phyloP scores from a whole-genome alignment of 1,139 yeast genomes.

The Pneumocystis canis region DNA sequence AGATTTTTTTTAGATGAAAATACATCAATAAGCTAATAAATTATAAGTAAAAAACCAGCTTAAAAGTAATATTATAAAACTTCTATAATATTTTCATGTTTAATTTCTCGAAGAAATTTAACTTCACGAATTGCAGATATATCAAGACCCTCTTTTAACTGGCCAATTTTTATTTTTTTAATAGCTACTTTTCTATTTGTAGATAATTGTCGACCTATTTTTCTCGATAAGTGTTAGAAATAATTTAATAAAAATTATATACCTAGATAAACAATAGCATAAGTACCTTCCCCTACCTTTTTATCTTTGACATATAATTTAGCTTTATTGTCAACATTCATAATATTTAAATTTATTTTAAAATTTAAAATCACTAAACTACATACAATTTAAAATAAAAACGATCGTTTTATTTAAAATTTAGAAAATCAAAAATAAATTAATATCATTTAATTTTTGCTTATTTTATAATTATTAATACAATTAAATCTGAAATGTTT shows the following conservation, averaged over 20 bases:
- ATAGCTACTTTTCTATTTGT: constrained; percentile 62
- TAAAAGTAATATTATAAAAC: constrained; percentile 67
- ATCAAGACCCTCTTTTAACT: constrained; percentile 89
- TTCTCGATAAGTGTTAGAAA: neutral
- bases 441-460: too few species aligned
- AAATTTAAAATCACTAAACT: neutral
- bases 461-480: too few species aligned
- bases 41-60: constrained; percentile 83
- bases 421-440: too few species aligned
- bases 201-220: constrained; percentile 22
- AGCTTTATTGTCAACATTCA: constrained; percentile 3
- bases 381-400: neutral
- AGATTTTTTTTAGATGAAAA: constrained; percentile 35
- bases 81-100: constrained; percentile 67
- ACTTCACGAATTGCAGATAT: constrained; percentile 96
- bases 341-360: neutral
- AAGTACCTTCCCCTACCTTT: constrained; percentile 97
- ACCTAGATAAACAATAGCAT: constrained; percentile 90
- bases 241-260: constrained; percentile 14
- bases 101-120: constrained; percentile 73
- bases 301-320: constrained; percentile 31
- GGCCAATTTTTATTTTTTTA: constrained; percentile 88
- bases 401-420: neutral
- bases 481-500: too few species aligned
- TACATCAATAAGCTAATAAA: constrained; percentile 26